A percentile compares a stretch with the other conserved stretches of the same genome.
Conservation (phyloP, 768 basidiomycete genomes). For the Leccinum pellstonianum region DNA sequence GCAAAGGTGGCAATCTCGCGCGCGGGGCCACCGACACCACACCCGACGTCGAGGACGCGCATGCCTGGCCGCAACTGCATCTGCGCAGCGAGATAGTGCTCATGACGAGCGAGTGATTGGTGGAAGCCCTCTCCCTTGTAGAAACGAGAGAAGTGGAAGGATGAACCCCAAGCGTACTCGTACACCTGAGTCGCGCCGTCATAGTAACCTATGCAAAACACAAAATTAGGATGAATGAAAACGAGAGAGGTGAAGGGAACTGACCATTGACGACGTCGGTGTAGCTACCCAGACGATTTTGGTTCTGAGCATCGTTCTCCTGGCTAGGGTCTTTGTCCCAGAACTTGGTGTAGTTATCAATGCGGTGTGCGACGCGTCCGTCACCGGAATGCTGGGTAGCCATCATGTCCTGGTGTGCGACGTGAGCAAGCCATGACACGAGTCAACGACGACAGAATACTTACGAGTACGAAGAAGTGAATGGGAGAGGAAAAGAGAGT, state of each 20-base stretch:
- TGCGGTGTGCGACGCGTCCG: conserved; percentile 63
- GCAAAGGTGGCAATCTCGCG: conserved; percentile 92
- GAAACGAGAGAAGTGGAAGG: conserved; percentile 97
- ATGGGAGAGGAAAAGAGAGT: neutral
- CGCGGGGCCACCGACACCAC: conserved; percentile 97
- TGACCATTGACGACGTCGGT: conserved; percentile 91
- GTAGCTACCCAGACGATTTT: conserved; percentile 77
- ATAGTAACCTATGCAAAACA: conserved; percentile 72
- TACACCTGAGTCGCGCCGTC: conserved; percentile 95
- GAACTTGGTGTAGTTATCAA: conserved; percentile 84
- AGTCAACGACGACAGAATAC: neutral
- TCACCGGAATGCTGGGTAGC: conserved; percentile 40
- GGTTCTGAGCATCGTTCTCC: conserved; percentile 64
- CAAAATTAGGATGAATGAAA: neutral
- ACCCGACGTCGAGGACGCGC: conserved; percentile 97
- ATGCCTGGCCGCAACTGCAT: conserved; percentile 86
- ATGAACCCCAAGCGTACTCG: conserved; percentile 90
- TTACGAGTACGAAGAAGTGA: neutral
- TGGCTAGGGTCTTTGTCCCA: conserved; percentile 83
- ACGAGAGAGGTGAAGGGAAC: conserved; percentile 16
- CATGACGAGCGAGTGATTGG: conserved; percentile 80
- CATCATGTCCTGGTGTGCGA: conserved; percentile 3
- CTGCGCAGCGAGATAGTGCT: conserved; percentile 92
- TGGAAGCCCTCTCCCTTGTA: conserved; percentile 84
- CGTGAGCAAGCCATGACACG: neutral